phyloP scores from a whole-genome alignment of 2,329 filamentous ascomycete genomes.

The Claviceps citrina region DNA sequence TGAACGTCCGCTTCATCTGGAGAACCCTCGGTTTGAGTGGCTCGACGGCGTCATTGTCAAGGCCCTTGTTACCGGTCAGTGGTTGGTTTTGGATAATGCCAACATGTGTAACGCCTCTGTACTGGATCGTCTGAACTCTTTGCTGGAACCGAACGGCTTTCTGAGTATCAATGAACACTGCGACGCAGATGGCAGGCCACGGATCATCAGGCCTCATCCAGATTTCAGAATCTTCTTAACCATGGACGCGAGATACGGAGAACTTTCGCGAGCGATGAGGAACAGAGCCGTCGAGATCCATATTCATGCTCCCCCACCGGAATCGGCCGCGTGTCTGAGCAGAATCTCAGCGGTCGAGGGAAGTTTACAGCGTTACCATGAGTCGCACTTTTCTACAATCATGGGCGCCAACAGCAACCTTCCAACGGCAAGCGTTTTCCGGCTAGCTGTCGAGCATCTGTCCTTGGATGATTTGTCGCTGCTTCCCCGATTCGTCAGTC shows the following conservation, averaged over 20 bases:
- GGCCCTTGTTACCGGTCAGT: slow-evolving; percentile 71
- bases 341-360: slow-evolving; percentile 34
- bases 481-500: slow-evolving; percentile 20
- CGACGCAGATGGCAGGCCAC: slow-evolving; percentile 62
- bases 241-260: slow-evolving; percentile 80
- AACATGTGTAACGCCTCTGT: slow-evolving; percentile 94
- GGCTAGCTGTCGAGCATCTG: slow-evolving; percentile 30
- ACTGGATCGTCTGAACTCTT: slow-evolving; percentile 81
- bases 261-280: slow-evolving; percentile 89
- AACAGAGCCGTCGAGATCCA: slow-evolving; percentile 88
- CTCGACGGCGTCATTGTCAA: slow-evolving; percentile 83
- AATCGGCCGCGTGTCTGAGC: slow-evolving; percentile 18
- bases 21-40: slow-evolving; percentile 84
- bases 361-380: slow-evolving; percentile 30
- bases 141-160: slow-evolving; percentile 78
- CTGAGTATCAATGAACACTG: slow-evolving; percentile 90
- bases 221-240: slow-evolving; percentile 89
- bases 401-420: slow-evolving; percentile 10
- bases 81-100: slow-evolving; percentile 92
- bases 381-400: slow-evolving; percentile 19
- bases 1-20: slow-evolving; percentile 38
- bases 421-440: slow-evolving; percentile 14
- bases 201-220: slow-evolving; percentile 65
- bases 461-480: slow-evolving; percentile 30
- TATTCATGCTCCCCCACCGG: slow-evolving; percentile 35